phyloP scores from a whole-genome alignment of 73 alveolate species.

The Uronychia setigera region DNA sequence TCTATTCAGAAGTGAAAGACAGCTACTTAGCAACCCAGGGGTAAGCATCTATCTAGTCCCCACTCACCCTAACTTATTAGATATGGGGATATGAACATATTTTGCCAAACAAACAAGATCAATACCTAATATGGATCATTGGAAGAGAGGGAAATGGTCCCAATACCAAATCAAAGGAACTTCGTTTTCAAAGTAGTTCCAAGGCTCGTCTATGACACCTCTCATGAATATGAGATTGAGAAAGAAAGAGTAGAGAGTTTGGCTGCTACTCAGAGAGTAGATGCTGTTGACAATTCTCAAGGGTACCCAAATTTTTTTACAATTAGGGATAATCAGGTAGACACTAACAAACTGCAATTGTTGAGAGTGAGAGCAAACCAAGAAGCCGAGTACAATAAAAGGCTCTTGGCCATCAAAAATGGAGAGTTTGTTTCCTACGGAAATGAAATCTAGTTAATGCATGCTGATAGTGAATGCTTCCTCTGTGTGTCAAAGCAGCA shows the following conservation, averaged over 20 bases:
- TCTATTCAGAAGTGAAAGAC: conserved; percentile 39
- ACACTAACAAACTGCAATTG: too few relatives aligned
- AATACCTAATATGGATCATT: too few relatives aligned
- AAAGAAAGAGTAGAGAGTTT: conserved; percentile 4
- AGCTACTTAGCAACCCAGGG: conserved; percentile 52
- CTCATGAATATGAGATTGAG: conserved; percentile 11
- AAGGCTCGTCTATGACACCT: conserved; percentile 47
- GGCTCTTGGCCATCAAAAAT: conserved; percentile 7
- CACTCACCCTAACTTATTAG: conserved; percentile 3
- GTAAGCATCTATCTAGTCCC: conserved; percentile 11
- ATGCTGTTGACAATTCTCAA: too few relatives aligned
- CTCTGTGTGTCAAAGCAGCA: conserved; percentile 7
- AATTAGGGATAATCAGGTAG: too few relatives aligned
- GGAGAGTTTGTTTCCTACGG: conserved; percentile 41
- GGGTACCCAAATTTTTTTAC: too few relatives aligned
- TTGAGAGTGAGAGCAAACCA: neutral
- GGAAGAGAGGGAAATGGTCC: too few relatives aligned
- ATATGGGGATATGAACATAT: neutral
- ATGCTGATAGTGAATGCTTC: conserved; percentile 25
- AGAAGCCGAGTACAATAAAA: conserved; percentile 38
- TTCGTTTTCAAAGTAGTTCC: conserved; percentile 51
- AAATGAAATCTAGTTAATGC: conserved; percentile 27
- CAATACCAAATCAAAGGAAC: conserved; percentile 32
- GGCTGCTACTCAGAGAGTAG: neutral
- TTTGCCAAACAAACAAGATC: neutral